phyloP scores from a whole-genome alignment of 495 filamentous ascomycete genomes.

The Rostrohypoxylon terebratum region DNA sequence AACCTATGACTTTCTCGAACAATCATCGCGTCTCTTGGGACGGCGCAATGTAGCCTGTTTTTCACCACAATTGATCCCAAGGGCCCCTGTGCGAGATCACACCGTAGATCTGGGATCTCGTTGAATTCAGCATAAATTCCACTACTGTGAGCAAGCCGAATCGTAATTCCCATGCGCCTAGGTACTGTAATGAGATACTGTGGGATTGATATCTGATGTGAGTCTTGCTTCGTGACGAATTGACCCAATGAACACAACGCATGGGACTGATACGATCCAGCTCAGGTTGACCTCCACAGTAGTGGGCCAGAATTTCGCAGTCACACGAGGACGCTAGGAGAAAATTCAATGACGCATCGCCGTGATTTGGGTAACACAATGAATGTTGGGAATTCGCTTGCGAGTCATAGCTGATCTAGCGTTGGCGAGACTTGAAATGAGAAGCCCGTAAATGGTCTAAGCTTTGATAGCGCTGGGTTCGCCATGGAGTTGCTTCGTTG shows the following conservation, averaged over 20 bases:
- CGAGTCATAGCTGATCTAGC: not conserved
- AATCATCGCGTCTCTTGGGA: not conserved
- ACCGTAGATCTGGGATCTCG: not conserved
- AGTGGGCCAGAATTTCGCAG: not conserved
- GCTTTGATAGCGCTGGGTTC: not conserved
- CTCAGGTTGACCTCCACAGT: not conserved
- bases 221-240: not conserved
- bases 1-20: not conserved
- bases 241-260: not conserved
- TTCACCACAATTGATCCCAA: slow-evolving; percentile 1
- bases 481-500: not conserved
- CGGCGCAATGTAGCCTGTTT: not conserved
- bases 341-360: not conserved
- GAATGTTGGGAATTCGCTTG: slow-evolving; percentile 6
- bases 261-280: not conserved
- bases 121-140: not conserved
- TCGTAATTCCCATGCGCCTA: not conserved
- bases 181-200: not conserved
- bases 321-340: not conserved
- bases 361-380: not conserved
- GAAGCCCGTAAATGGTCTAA: not conserved
- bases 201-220: not conserved
- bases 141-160: too few species aligned
- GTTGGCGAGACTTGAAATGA: not conserved
- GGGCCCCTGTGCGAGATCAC: not conserved